Conservation (phyloP, 768 basidiomycete genomes). For the Naganishia vishniacii region DNA sequence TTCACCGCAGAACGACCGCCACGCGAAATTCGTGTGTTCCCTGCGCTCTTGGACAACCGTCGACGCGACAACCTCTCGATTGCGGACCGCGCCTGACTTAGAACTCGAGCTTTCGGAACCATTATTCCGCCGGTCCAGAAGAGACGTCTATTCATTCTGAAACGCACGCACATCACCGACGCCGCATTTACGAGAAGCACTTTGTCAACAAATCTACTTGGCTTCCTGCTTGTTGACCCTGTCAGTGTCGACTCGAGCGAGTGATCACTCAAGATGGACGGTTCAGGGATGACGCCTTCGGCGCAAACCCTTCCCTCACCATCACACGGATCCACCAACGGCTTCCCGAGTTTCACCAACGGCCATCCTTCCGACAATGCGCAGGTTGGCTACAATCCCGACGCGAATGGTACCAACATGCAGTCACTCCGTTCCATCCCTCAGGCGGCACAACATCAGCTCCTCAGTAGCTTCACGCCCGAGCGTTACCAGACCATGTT, state of each 20-base stretch:
- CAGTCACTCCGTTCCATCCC: slow-evolving; percentile 7
- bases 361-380: neutral
- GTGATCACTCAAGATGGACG: neutral
- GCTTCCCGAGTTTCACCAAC: neutral
- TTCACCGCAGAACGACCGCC: too few relatives aligned
- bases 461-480: slow-evolving; percentile 2
- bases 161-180: slow-evolving; percentile 15
- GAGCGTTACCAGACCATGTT: slow-evolving; percentile 7
- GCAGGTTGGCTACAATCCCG: slow-evolving; percentile 1
- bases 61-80: neutral
- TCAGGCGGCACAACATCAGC: slow-evolving; percentile 5
- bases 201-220: slow-evolving; percentile 9
- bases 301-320: slow-evolving; percentile 14
- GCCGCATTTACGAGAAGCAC: neutral
- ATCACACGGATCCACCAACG: neutral
- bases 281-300: slow-evolving; percentile 18
- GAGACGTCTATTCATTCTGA: neutral
- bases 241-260: neutral
- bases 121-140: neutral
- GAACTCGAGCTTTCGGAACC: slow-evolving; percentile 13
- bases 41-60: neutral
- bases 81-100: slow-evolving; percentile 12
- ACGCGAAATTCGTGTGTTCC: too few relatives aligned
- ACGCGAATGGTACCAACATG: neutral
- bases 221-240: too few relatives aligned